A percentile compares a stretch with the other conserved stretches of the same genome.
Evolutionary conservation across 257 asterid genomes (phyloP).

Genomic region (Nicotiana tomentosiformis): DNA sequence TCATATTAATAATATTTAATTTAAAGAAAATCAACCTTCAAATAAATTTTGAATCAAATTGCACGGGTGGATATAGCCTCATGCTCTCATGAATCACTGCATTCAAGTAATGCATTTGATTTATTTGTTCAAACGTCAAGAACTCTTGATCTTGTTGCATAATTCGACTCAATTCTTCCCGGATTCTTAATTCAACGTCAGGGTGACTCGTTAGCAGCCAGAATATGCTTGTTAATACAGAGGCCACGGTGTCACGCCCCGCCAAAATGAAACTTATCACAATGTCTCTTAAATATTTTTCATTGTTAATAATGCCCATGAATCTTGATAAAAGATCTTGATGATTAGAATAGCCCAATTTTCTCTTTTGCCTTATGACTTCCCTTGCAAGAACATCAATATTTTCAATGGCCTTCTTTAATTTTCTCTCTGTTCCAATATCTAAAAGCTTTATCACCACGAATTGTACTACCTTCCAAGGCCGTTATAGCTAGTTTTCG

Average conservation of each 20-base stretch:
- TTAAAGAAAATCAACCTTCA: too few relatives aligned
- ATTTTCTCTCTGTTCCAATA: slow-evolving; percentile 31
- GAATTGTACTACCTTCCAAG: too few relatives aligned
- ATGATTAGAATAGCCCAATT: slow-evolving; percentile 19
- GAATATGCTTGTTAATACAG: slow-evolving; percentile 30
- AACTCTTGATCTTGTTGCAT: background rate
- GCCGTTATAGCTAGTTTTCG: background rate
- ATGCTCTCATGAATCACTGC: slow-evolving; percentile 35
- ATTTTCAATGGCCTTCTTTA: slow-evolving; percentile 15
- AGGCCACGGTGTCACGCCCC: slow-evolving; percentile 38
- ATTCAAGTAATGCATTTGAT: slow-evolving; percentile 25
- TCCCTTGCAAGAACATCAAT: slow-evolving; percentile 29
- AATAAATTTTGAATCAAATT: slow-evolving; percentile 32
- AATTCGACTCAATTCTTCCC: slow-evolving; percentile 21
- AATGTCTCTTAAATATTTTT: slow-evolving; percentile 32
- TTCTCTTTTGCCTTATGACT: slow-evolving; percentile 27
- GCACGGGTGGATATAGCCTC: slow-evolving; percentile 40
- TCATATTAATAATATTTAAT: too few relatives aligned
- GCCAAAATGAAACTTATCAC: slow-evolving; percentile 37
- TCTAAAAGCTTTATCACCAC: background rate
- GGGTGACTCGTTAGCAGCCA: slow-evolving; percentile 30
- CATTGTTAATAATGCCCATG: slow-evolving; percentile 24
- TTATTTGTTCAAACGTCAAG: slow-evolving; percentile 10
- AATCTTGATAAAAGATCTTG: slow-evolving; percentile 36
- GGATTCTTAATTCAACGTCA: slow-evolving; percentile 19